These are phyloP conservation scores for Magnaporthiopsis rhizophila DNA, from an alignment of 2,329 filamentous ascomycete genomes.

Conservation along the genomic window DNA sequence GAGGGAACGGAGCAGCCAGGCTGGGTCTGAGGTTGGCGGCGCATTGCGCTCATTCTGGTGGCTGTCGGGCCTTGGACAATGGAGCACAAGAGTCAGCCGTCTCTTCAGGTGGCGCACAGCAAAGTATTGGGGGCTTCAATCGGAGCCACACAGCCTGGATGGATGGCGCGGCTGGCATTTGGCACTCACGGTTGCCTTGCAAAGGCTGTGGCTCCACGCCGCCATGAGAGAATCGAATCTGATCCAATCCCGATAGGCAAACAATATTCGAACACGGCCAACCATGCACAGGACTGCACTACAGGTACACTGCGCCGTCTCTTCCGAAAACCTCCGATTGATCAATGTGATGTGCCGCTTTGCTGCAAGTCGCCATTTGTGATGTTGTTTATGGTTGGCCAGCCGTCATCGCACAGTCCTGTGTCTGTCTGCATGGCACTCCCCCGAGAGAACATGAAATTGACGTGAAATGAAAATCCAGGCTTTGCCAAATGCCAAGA, in stretches of 20 bases:
- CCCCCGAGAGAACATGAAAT: too few relatives aligned
- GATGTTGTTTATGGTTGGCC: background rate
- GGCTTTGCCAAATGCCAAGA: background rate
- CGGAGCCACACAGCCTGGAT: too few relatives aligned
- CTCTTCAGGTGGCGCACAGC: too few relatives aligned
- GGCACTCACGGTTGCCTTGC: background rate
- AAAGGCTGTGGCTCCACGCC: background rate
- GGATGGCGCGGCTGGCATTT: background rate
- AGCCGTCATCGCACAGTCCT: too few relatives aligned
- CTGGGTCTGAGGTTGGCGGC: too few relatives aligned
- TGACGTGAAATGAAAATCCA: too few relatives aligned
- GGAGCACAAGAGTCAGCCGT: too few relatives aligned
- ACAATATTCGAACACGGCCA: background rate
- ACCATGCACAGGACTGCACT: background rate
- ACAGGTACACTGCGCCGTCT: too few relatives aligned
- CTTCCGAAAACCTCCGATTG: background rate
- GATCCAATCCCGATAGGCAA: too few relatives aligned
- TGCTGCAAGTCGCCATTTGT: background rate
- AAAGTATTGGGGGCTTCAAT: background rate
- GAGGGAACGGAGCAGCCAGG: background rate
- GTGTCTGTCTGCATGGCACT: background rate
- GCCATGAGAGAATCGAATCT: background rate
- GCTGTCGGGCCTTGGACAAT: too few relatives aligned
- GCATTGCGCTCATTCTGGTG: too few relatives aligned
- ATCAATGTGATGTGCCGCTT: background rate